Evolutionary conservation across 2,329 filamentous ascomycete species (phyloP).

Genomic region (Neopestalotiopsis rosae): DNA sequence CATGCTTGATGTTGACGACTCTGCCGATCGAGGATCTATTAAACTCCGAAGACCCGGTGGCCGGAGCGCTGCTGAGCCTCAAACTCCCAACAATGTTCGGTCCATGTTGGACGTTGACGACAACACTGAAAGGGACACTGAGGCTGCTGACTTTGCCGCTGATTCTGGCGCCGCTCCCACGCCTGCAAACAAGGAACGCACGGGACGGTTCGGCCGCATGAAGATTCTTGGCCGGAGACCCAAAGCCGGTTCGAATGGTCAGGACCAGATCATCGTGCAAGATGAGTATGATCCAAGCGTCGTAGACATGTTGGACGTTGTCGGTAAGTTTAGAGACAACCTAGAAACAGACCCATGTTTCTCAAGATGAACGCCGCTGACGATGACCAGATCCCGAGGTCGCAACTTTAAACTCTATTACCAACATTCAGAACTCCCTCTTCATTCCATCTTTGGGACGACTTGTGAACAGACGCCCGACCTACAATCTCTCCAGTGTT

Average conservation of each 20-base stretch:
- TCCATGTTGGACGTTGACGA: slow-evolving; percentile 17
- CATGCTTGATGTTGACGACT: slow-evolving; percentile 12
- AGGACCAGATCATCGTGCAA: neutral
- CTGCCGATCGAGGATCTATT: slow-evolving; percentile 2
- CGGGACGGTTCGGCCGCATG: slow-evolving; percentile 10
- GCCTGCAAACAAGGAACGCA: slow-evolving; percentile 4
- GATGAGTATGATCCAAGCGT: slow-evolving; percentile 65
- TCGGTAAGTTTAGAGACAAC: slow-evolving; percentile 55
- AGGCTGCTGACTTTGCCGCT: neutral
- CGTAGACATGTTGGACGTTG: slow-evolving; percentile 71
- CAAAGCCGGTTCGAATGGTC: neutral
- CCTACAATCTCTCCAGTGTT: slow-evolving; percentile 71
- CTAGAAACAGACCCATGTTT: neutral
- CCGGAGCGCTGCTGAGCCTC: neutral
- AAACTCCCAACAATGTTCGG: neutral
- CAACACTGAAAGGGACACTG: neutral
- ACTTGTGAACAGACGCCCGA: slow-evolving; percentile 77
- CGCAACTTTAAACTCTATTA: slow-evolving; percentile 80
- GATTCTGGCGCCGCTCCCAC: neutral
- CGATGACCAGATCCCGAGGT: slow-evolving; percentile 74
- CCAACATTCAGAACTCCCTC: slow-evolving; percentile 88
- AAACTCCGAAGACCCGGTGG: neutral
- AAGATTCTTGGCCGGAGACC: slow-evolving; percentile 3
- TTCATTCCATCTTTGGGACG: slow-evolving; percentile 83
- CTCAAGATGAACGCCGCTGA: neutral